Base-by-base conservation (phyloP, 192 early-diverging fungal genomes). In the Endogone sp. region DNA sequence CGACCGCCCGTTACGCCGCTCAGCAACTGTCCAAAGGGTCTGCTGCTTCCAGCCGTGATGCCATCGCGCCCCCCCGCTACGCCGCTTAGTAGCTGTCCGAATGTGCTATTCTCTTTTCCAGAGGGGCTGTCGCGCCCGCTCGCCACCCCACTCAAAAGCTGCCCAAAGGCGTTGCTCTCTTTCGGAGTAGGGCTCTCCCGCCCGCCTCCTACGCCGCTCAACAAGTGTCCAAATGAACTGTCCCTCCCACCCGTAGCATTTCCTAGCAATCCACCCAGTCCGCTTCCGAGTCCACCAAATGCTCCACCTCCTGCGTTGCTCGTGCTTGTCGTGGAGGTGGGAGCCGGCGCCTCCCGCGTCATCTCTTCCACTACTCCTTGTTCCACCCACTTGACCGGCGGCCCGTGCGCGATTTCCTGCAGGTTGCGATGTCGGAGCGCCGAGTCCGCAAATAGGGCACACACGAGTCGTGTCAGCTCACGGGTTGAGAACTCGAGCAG, bases 391-490 rank as follows among this genome's bases (percentile, higher is more conserved):
- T 11, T 49, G 9, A 11, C 37, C 16, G 37, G 37, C 6, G 37
- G 37, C 37, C 37, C 37, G 37, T 11, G 37, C 6, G 37, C 57
- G 31, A 88, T 88, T 70, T 88, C 86, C n/a, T 75, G 49, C 2
- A 88, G 55, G 62, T 78, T 83, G 24, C 65, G 63, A 29, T 79
- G 71, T 24, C 86, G 74, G 11, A 86, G 65, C 3, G 75, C 69
- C 27, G 85, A 82, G 49, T 87, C 84, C 2, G 85, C 84, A 71
- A 88, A 88, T 21, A 88, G 60, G 3, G 87, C 82, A 62, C 82
- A 81, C 1, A 88, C 23, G 2, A 88, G 67, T 10, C 73, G 63
- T 20, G 74, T 70, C n/a, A 88, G 68, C 60, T 88, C 85, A 2
- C 66, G 56, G 9, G 69, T 77, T 9, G 68, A 62, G 58, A 88